Percentiles rank a stretch among this genome's conserved stretches.
phyloP scores from a whole-genome alignment of 202 grass and related monocot species.

The Saccharum hybrid region DNA sequence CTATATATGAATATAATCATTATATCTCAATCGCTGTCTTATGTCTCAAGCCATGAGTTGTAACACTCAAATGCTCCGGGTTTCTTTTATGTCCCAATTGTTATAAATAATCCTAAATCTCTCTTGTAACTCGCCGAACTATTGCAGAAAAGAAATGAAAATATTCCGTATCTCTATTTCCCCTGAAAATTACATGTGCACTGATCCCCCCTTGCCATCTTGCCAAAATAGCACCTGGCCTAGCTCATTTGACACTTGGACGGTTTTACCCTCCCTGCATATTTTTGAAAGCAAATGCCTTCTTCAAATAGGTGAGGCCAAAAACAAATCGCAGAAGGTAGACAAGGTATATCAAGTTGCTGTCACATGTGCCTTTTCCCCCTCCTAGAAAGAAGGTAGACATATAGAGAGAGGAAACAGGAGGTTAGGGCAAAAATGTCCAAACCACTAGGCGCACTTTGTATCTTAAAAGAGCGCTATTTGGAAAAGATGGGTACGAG shows the following conservation, averaged over 20 bases:
- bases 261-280: not conserved
- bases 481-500: not conserved
- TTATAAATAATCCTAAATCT: not conserved
- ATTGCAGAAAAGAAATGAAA: not conserved
- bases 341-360: too few species aligned
- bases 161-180: not conserved
- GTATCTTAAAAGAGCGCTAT: not conserved
- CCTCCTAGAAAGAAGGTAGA: too few species aligned
- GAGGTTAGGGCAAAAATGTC: not conserved
- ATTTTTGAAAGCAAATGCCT: not conserved
- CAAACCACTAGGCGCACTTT: not conserved
- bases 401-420: not conserved
- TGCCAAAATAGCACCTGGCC: not conserved
- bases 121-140: not conserved
- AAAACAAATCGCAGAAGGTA: too few species aligned
- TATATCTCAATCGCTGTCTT: slow-evolving; percentile 25
- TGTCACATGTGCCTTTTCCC: too few species aligned
- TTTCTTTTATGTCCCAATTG: slow-evolving; percentile 1
- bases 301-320: too few species aligned
- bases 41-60: slow-evolving; percentile 13
- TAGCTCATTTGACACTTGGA: not conserved
- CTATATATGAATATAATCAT: not conserved
- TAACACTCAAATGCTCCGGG: not conserved
- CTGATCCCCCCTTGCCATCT: not conserved
- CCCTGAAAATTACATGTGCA: not conserved